phyloP scores from a whole-genome alignment of 1,139 yeast genomes.

The Entelexis sorbosivorans region DNA sequence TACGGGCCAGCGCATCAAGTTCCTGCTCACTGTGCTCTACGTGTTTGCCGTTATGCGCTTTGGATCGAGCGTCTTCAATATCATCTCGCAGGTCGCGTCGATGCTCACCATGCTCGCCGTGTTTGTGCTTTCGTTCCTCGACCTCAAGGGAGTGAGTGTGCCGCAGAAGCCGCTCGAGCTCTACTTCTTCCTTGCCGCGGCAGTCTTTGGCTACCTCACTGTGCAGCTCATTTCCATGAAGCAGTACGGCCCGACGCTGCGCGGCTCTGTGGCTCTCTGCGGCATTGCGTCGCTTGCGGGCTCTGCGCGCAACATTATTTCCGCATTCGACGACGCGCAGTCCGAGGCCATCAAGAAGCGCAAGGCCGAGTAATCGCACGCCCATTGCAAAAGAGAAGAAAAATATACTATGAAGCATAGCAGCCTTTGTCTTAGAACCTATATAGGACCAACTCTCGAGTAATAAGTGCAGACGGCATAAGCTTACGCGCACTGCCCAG shows the following conservation, averaged over 20 bases:
- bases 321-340: slow-evolving; percentile 22
- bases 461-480: no score
- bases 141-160: slow-evolving; percentile 23
- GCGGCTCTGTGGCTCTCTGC: slow-evolving; percentile 18
- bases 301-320: slow-evolving; percentile 22
- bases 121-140: slow-evolving; percentile 22
- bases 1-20: slow-evolving; percentile 18
- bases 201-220: slow-evolving; percentile 22
- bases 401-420: no score
- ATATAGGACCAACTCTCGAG: no score
- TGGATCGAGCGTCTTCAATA: slow-evolving; percentile 23
- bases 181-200: slow-evolving; percentile 23
- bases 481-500: no score
- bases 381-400: background rate
- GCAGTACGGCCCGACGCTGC: slow-evolving; percentile 6
- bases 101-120: slow-evolving; percentile 15
- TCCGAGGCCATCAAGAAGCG: slow-evolving; percentile 13
- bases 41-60: slow-evolving; percentile 8
- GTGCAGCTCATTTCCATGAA: slow-evolving; percentile 17
- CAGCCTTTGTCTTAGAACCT: no score
- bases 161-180: slow-evolving; percentile 22
- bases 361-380: slow-evolving; percentile 4
- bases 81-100: slow-evolving; percentile 16
- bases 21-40: slow-evolving; percentile 19
- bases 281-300: slow-evolving; percentile 20